Conservation (phyloP, 805 yeast species). For the Grigorovia yakushimaensis region DNA sequence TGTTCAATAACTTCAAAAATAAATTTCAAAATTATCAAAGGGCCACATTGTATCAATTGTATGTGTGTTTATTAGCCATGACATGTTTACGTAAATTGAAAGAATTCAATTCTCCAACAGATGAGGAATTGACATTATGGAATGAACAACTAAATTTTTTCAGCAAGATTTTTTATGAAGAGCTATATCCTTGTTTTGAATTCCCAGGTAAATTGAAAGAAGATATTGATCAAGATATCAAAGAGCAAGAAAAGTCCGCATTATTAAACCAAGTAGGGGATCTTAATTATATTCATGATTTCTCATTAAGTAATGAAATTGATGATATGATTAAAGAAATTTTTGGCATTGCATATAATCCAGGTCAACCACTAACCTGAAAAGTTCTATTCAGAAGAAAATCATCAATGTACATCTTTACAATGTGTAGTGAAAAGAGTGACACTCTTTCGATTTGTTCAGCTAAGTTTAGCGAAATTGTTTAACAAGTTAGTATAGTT, state of each 20-base stretch:
- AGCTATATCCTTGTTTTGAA: constrained; percentile 19
- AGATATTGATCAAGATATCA: constrained; percentile 15
- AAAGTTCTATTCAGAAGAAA: too few species aligned
- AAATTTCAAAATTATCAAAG: constrained; percentile 19
- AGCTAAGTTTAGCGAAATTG: too few species aligned
- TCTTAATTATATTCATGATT: constrained; percentile 25
- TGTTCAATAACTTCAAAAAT: constrained; percentile 21
- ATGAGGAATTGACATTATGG: constrained; percentile 6
- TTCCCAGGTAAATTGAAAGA: constrained; percentile 17
- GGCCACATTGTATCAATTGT: constrained; percentile 26
- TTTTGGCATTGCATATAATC: constrained; percentile 20
- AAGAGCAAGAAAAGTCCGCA: constrained; percentile 17
- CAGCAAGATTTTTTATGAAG: constrained; percentile 16
- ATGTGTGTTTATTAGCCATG: constrained; percentile 26
- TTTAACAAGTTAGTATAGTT: too few species aligned
- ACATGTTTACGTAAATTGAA: constrained; percentile 20
- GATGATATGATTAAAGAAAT: constrained; percentile 28
- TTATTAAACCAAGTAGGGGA: constrained; percentile 21
- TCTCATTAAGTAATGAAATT: constrained; percentile 29
- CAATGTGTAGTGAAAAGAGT: too few species aligned
- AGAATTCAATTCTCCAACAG: not conserved
- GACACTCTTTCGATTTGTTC: too few species aligned
- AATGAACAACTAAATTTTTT: constrained; percentile 17
- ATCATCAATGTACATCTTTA: too few species aligned
- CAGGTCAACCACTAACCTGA: constrained; percentile 7